Evolutionary conservation across 805 yeast species (phyloP).

Genomic region (Ogataea nitratoaversa): DNA sequence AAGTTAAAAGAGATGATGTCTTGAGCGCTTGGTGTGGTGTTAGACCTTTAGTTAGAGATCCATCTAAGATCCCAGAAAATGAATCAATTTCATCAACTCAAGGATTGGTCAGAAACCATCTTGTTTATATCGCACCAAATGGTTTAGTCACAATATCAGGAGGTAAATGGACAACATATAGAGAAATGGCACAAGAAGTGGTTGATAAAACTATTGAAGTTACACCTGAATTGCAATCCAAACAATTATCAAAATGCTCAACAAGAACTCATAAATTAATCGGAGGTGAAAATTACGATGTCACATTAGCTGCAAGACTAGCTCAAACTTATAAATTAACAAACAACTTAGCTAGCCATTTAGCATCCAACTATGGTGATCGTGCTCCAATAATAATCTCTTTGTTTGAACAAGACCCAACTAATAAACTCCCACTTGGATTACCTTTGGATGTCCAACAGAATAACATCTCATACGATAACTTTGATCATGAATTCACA

Average conservation of each 20-base stretch:
- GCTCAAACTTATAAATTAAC: conserved; percentile 75
- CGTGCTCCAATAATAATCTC: conserved; percentile 78
- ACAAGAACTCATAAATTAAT: conserved; percentile 55
- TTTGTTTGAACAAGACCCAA: conserved; percentile 42
- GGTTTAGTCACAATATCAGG: conserved; percentile 89
- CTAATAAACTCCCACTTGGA: conserved; percentile 62
- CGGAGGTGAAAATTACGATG: conserved; percentile 81
- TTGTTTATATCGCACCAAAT: conserved; percentile 60
- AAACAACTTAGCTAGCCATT: conserved; percentile 71
- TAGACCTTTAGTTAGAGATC: conserved; percentile 89
- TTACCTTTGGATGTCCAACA: conserved; percentile 23
- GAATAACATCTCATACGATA: conserved; percentile 31
- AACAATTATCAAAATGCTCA: conserved; percentile 39
- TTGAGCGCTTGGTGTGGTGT: conserved; percentile 96
- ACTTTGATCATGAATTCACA: conserved; percentile 79
- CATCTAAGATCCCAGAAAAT: conserved; percentile 37
- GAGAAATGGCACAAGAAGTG: conserved; percentile 97
- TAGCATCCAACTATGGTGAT: conserved; percentile 84
- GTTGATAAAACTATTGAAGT: conserved; percentile 63
- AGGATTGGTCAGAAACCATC: conserved; percentile 86
- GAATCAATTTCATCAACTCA: conserved; percentile 55
- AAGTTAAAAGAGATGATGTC: conserved; percentile 85
- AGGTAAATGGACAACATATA: conserved; percentile 97
- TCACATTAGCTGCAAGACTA: conserved; percentile 69
- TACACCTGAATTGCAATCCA: conserved; percentile 32